phyloP scores from a whole-genome alignment of 1,284 basidiomycete species.

The Microbotryum lychnidis-dioicae region DNA sequence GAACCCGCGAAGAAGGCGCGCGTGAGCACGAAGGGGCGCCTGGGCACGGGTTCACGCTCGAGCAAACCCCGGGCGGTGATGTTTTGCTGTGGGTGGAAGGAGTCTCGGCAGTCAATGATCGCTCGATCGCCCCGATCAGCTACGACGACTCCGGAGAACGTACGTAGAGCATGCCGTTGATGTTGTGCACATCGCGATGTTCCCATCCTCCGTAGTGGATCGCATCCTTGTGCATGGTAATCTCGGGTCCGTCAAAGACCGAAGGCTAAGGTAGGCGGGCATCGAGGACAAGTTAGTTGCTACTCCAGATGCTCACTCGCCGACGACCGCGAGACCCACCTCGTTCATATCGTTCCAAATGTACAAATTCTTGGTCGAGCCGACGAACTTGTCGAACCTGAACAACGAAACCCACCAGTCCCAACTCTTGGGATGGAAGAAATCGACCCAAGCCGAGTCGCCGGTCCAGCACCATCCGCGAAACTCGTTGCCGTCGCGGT shows the following conservation, averaged over 20 bases:
- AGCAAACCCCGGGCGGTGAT: conserved; percentile 74
- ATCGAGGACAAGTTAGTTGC: too few species aligned
- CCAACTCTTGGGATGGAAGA: conserved; percentile 86
- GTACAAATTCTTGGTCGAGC: conserved; percentile 63
- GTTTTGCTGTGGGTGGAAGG: conserved; percentile 54
- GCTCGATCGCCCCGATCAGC: neutral
- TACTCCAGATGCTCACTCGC: conserved; percentile 20
- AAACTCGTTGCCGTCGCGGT: conserved; percentile 71
- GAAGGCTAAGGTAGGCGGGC: conserved; percentile 57
- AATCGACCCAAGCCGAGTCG: conserved; percentile 90
- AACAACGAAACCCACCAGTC: conserved; percentile 85
- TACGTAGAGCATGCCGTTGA: conserved; percentile 60
- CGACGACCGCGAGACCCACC: conserved; percentile 42
- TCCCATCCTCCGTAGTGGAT: conserved; percentile 93
- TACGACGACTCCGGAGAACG: too few species aligned
- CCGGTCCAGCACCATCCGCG: conserved; percentile 99
- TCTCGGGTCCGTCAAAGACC: conserved; percentile 96
- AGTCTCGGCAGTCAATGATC: neutral
- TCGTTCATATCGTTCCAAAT: conserved; percentile 99
- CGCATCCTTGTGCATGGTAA: conserved; percentile 91
- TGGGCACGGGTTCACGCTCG: conserved; percentile 62
- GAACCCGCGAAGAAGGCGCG: conserved; percentile 92
- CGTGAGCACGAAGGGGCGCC: conserved; percentile 88
- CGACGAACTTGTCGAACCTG: conserved; percentile 51
- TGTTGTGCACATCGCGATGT: conserved; percentile 89